phyloP scores from a whole-genome alignment of 2,329 filamentous ascomycete genomes.

The Trichophyton schoenleinii region DNA sequence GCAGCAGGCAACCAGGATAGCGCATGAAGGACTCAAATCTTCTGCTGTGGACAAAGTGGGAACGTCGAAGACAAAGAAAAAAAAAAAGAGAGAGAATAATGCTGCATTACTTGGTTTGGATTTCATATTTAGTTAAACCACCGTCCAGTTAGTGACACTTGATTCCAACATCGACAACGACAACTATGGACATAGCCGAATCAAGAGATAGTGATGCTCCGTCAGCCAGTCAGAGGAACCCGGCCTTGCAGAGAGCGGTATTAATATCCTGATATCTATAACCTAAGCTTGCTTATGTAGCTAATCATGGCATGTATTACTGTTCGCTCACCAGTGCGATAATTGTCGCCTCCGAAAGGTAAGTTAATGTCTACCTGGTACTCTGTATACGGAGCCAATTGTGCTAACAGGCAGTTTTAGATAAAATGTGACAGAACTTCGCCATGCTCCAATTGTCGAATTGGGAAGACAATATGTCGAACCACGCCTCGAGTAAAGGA shows the following conservation, averaged over 20 bases:
- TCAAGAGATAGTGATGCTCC: neutral
- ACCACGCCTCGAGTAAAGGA: conserved; percentile 13
- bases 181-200: conserved; percentile 1
- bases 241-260: conserved; percentile 2
- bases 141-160: neutral
- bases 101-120: neutral
- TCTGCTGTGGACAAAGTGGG: neutral
- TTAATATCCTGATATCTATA: neutral
- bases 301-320: neutral
- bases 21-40: neutral
- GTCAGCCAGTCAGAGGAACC: neutral
- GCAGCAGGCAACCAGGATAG: neutral
- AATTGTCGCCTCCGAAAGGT: conserved; percentile 15
- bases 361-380: neutral
- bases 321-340: conserved; percentile 10
- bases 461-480: conserved; percentile 9
- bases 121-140: neutral
- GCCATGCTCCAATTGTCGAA: conserved; percentile 14
- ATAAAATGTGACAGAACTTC: conserved; percentile 15
- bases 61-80: neutral
- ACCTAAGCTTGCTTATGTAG: neutral
- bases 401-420: conserved; percentile 6
- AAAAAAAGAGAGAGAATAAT: neutral
- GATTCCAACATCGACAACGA: neutral
- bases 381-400: neutral